Percentiles rank a stretch among this genome's conserved stretches.
These are phyloP conservation scores for Metrosideros polymorpha DNA, from an alignment of 441 rosid species.

Conservation along the genomic window DNA sequence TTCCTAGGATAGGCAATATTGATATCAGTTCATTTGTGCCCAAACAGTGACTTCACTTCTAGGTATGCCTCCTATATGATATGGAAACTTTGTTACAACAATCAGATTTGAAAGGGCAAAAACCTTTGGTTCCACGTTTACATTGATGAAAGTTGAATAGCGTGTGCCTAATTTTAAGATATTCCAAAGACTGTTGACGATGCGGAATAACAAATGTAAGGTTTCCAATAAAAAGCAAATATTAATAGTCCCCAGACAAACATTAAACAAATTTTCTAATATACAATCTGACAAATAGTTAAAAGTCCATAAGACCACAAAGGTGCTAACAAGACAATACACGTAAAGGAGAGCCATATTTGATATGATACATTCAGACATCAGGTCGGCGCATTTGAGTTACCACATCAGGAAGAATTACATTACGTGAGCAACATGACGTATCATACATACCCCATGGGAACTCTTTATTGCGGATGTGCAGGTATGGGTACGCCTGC, in stretches of 20 bases:
- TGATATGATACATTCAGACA: background rate
- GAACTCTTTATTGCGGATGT: constrained; percentile 92
- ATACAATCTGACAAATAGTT: background rate
- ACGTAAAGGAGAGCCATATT: background rate
- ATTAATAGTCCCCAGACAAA: background rate
- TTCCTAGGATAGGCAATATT: background rate
- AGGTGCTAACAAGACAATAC: background rate
- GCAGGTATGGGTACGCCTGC: constrained; percentile 76
- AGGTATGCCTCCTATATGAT: background rate
- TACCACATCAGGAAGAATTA: background rate
- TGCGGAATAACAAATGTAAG: background rate
- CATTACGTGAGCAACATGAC: background rate
- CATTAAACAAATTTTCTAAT: background rate
- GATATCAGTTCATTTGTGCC: background rate
- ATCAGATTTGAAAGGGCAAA: background rate
- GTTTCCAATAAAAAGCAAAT: background rate
- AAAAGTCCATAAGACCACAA: background rate
- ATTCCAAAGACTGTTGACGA: background rate
- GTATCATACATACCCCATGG: constrained; percentile 73
- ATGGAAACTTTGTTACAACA: background rate
- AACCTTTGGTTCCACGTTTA: background rate
- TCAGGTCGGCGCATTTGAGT: background rate
- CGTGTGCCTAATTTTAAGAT: background rate
- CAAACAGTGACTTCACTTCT: background rate
- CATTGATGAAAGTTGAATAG: background rate